Evolutionary conservation across 2,329 filamentous ascomycete genomes (phyloP).

Genomic region (Endoconidiophora polonica): DNA sequence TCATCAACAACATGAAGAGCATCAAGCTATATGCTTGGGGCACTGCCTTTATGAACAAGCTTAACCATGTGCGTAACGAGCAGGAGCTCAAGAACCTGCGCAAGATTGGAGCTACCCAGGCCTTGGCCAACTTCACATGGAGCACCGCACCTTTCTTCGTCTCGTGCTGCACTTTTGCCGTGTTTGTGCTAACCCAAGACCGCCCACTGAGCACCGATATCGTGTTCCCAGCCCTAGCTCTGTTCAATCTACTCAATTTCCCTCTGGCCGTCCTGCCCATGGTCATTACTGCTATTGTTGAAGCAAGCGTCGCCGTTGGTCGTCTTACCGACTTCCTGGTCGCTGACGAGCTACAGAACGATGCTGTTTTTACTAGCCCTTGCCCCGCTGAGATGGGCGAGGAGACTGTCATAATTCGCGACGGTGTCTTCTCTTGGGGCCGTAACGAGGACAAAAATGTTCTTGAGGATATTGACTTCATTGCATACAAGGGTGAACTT

Average conservation of each 20-base stretch:
- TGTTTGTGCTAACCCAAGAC: conserved; percentile 76
- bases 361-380: conserved; percentile 58
- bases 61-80: conserved; percentile 92
- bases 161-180: conserved; percentile 87
- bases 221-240: conserved; percentile 80
- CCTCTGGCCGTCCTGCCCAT: conserved; percentile 87
- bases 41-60: conserved; percentile 89
- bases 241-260: conserved; percentile 95
- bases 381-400: conserved; percentile 63
- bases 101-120: conserved; percentile 88
- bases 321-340: conserved; percentile 72
- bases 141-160: conserved; percentile 94
- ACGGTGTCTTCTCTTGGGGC: conserved; percentile 91
- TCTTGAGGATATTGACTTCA: conserved; percentile 72
- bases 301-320: conserved; percentile 80
- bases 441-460: conserved; percentile 55
- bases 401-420: conserved; percentile 65
- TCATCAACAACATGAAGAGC: conserved; percentile 98
- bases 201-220: conserved; percentile 79
- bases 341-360: conserved; percentile 75
- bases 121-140: conserved; percentile 95
- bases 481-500: conserved; percentile 79
- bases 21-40: conserved; percentile 99
- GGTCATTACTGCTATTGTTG: conserved; percentile 93
- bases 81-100: conserved; percentile 86